Evolutionary conservation across 345 rosid species (phyloP).

Genomic region (Rhizophora apiculata): DNA sequence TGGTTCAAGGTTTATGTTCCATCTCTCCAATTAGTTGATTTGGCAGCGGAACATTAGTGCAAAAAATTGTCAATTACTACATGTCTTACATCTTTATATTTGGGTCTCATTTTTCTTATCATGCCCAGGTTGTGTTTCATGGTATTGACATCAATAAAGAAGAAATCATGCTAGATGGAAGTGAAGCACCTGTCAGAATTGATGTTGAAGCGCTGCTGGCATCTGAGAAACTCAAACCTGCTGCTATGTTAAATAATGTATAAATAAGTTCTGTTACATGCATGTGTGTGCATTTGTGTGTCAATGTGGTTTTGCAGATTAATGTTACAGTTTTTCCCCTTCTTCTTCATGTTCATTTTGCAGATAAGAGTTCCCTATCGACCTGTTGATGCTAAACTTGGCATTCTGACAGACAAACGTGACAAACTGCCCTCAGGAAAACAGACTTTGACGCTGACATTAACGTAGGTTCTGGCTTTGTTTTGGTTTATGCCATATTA

Average conservation of each 20-base stretch:
- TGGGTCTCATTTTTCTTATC: not conserved
- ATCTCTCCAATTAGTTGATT: no score
- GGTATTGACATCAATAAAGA: slow-evolving; percentile 75
- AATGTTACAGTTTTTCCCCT: slow-evolving; percentile 13
- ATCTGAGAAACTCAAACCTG: slow-evolving; percentile 68
- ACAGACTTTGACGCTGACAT: slow-evolving; percentile 77
- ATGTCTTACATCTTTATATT: not conserved
- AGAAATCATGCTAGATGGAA: slow-evolving; percentile 87
- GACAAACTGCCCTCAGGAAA: slow-evolving; percentile 93
- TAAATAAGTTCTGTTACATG: slow-evolving; percentile 6
- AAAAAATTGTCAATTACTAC: no score
- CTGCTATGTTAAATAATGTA: slow-evolving; percentile 82
- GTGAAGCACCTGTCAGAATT: slow-evolving; percentile 89
- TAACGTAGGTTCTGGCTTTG: slow-evolving; percentile 55
- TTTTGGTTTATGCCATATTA: slow-evolving; percentile 8
- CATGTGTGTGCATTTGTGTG: not conserved
- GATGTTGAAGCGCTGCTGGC: slow-evolving; percentile 76
- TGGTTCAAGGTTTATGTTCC: no score
- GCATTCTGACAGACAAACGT: slow-evolving; percentile 59
- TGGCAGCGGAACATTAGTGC: no score
- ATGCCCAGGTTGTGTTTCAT: slow-evolving; percentile 66
- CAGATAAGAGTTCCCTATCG: slow-evolving; percentile 85
- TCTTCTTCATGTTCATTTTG: slow-evolving; percentile 10
- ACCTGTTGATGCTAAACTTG: slow-evolving; percentile 73
- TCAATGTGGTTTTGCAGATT: not conserved